These are phyloP conservation scores for Sphaerulina musiva DNA, from an alignment of 2,329 filamentous ascomycete genomes.

Conservation along the genomic window DNA sequence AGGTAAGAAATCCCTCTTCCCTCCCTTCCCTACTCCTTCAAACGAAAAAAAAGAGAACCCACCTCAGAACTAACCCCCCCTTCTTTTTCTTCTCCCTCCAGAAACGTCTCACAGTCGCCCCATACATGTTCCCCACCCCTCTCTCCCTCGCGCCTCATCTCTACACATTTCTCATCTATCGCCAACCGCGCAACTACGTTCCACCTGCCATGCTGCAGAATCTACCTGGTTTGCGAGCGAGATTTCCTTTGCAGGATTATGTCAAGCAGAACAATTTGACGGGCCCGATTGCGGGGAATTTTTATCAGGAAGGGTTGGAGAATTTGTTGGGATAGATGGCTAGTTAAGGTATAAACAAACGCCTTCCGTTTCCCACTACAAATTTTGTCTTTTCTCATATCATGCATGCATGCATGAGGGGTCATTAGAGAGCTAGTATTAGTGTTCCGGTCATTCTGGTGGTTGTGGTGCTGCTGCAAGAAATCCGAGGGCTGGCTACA, in stretches of 20 bases:
- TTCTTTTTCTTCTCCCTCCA: slow-evolving; percentile 1
- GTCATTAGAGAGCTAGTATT: too few relatives aligned
- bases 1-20: too few relatives aligned
- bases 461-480: too few relatives aligned
- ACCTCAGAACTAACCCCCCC: too few relatives aligned
- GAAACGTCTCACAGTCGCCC: slow-evolving; percentile 13
- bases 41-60: too few relatives aligned
- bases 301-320: slow-evolving; percentile 6
- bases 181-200: slow-evolving; percentile 23
- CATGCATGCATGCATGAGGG: too few relatives aligned
- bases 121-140: slow-evolving; percentile 20
- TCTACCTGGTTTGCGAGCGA: slow-evolving; percentile 13
- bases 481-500: too few relatives aligned
- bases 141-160: slow-evolving; percentile 18
- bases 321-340: background rate
- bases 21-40: too few relatives aligned
- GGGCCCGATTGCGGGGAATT: slow-evolving; percentile 11
- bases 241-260: slow-evolving; percentile 19
- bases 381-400: too few relatives aligned
- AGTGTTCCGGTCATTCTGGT: too few relatives aligned
- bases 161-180: slow-evolving; percentile 25
- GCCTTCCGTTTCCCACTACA: too few relatives aligned
- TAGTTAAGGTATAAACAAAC: too few relatives aligned
- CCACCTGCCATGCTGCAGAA: slow-evolving; percentile 13
- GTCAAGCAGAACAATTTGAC: slow-evolving; percentile 1